Conservation (phyloP, 2,329 filamentous ascomycete species). For the Penicillium sp. region DNA sequence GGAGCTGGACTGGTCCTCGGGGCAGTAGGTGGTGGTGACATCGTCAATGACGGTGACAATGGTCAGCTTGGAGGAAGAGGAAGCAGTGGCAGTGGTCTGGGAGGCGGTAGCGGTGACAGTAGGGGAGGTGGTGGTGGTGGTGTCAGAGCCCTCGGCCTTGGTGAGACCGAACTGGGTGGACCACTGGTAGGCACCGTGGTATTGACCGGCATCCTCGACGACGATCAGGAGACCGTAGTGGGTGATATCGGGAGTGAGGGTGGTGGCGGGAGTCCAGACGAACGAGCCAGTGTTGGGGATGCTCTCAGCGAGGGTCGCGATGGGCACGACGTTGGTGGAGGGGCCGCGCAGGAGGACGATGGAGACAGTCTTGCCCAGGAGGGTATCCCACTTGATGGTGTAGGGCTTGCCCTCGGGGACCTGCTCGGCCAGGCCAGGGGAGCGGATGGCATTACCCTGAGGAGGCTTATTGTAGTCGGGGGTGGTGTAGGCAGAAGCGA, state of each 20-base stretch:
- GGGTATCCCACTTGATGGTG: conserved; percentile 60
- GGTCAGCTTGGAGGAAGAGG: conserved; percentile 5
- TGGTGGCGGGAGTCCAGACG: conserved; percentile 55
- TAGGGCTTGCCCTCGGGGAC: conserved; percentile 59
- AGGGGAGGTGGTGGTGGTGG: conserved; percentile 16
- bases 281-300: conserved; percentile 60
- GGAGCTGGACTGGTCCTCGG: conserved; percentile 13
- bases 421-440: conserved; percentile 54
- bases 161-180: conserved; percentile 64
- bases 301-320: conserved; percentile 54
- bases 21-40: conserved; percentile 14
- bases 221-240: conserved; percentile 65
- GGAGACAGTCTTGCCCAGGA: conserved; percentile 48
- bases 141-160: conserved; percentile 19
- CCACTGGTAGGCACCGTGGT: conserved; percentile 55
- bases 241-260: conserved; percentile 51
- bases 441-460: conserved; percentile 57
- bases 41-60: conserved; percentile 4
- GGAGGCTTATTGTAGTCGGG: conserved; percentile 41
- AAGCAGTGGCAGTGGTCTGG: conserved; percentile 10
- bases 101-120: conserved; percentile 10
- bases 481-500: conserved; percentile 40
- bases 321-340: conserved; percentile 54
- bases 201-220: conserved; percentile 57
- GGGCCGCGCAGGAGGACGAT: conserved; percentile 63